These are phyloP conservation scores for Acacia pycnantha DNA, from an alignment of 331 rosid genomes.

Conservation along the genomic window DNA sequence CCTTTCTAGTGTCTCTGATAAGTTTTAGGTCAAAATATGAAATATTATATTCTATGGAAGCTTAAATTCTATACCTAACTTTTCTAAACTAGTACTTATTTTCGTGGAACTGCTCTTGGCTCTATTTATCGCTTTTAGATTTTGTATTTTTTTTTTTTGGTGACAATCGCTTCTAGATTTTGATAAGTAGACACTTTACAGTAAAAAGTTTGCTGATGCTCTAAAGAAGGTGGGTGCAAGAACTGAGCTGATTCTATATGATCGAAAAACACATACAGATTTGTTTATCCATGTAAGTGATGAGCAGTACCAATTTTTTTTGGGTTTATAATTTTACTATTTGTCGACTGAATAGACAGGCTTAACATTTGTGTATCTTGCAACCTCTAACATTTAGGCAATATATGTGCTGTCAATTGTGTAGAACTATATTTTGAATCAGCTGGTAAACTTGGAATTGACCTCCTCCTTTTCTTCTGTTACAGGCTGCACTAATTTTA, in stretches of 20 bases:
- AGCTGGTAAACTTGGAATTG: not conserved
- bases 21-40: not conserved
- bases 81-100: not conserved
- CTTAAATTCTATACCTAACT: not conserved
- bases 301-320: not conserved
- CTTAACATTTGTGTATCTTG: not conserved
- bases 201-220: constrained; percentile 60
- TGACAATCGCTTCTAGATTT: no score
- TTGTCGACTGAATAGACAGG: not conserved
- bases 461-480: not conserved
- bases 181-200: constrained; percentile 55
- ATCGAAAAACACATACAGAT: constrained; percentile 95
- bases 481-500: not conserved
- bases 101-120: not conserved
- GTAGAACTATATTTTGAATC: not conserved
- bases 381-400: not conserved
- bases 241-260: constrained; percentile 64
- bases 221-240: constrained; percentile 66
- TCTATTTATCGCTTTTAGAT: constrained; percentile 12
- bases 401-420: not conserved
- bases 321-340: not conserved
- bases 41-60: constrained; percentile 5
- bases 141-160: no score
- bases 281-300: constrained; percentile 84
- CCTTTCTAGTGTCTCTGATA: constrained; percentile 5